Evolutionary conservation across 306 rosid species (phyloP).

Genomic region (Malus sylvestris): DNA sequence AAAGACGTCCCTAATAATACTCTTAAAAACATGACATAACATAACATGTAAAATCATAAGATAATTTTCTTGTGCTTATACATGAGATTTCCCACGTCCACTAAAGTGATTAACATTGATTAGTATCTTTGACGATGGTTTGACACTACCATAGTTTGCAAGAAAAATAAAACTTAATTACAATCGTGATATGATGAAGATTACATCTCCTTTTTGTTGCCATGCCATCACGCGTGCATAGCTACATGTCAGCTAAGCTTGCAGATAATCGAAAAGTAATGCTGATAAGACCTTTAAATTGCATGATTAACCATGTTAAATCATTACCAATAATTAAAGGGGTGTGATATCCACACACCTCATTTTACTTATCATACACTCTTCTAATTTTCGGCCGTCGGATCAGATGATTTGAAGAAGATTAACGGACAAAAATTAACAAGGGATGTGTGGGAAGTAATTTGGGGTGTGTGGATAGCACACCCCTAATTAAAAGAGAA

Average conservation of each 20-base stretch:
- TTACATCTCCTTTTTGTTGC: background rate
- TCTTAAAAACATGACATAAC: background rate
- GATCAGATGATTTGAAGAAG: too few species aligned
- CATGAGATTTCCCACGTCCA: background rate
- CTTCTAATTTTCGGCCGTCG: too few species aligned
- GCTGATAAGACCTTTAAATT: background rate
- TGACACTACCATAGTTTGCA: background rate
- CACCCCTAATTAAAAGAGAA: too few species aligned
- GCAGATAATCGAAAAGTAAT: background rate
- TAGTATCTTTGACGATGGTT: background rate
- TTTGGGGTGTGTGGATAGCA: too few species aligned
- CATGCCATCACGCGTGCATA: conserved; percentile 10
- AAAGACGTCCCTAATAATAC: too few species aligned
- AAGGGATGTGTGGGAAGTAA: too few species aligned
- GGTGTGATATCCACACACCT: too few species aligned
- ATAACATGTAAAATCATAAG: background rate
- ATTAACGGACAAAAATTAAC: too few species aligned
- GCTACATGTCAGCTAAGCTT: background rate
- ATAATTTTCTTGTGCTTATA: background rate
- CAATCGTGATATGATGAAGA: background rate
- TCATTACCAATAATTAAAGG: background rate
- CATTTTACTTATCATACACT: too few species aligned
- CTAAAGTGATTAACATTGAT: background rate
- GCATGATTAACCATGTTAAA: background rate
- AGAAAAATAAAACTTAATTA: background rate